Evolutionary conservation across 345 rosid species (phyloP), one percentile per base, ranked within the genome.

Genomic region (Dimocarpus longan): DNA sequence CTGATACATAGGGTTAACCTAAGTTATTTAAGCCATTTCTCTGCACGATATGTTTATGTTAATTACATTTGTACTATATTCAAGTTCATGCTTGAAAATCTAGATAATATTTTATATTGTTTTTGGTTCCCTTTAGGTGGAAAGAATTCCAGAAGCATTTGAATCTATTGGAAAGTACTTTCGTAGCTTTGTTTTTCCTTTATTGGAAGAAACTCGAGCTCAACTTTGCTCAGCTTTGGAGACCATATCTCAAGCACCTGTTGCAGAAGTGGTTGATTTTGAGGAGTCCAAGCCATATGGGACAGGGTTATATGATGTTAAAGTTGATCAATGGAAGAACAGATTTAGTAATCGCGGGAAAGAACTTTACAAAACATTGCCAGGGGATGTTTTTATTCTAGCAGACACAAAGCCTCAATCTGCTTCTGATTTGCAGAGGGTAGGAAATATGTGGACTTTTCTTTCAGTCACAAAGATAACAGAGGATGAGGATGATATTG

Each of bases 201-300:
- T 89, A 42, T 46, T 89, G 70, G 92, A 89, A 28, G 92, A 89
- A 75, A 84, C 90, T 1, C 71, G 90, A 28, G 82, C 86, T 0
- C 68, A 46, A 12, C 39, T 89, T 16, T 32, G 21, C 67, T 87
- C 89, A 8, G 71, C 80, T 21, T 26, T 89, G 73, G 74, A 87
- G 8, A 40, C 15, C 32, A 78, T 89, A 11, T 82, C 82, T 18
- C 19, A 18, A 21, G 85, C 84, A 5, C 90, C 92, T 6, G 77
- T 62, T 78, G 82, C 90, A 8, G 50, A 82, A 22, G 81, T 84
- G 13, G 59, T 48, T 6, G 64, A 19, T 8, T 50, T 69, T 22
- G 6, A 16, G 1, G 66, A 70, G 66, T 8, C 40, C 46, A 63
- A 21, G 50, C 67, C 76, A 15, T 15, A 39, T 28, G 77, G 54